Percentiles rank a stretch among this genome's conserved stretches.
These are phyloP conservation scores for Prunus dulcis DNA, from an alignment of 306 rosid species.

Conservation along the genomic window DNA sequence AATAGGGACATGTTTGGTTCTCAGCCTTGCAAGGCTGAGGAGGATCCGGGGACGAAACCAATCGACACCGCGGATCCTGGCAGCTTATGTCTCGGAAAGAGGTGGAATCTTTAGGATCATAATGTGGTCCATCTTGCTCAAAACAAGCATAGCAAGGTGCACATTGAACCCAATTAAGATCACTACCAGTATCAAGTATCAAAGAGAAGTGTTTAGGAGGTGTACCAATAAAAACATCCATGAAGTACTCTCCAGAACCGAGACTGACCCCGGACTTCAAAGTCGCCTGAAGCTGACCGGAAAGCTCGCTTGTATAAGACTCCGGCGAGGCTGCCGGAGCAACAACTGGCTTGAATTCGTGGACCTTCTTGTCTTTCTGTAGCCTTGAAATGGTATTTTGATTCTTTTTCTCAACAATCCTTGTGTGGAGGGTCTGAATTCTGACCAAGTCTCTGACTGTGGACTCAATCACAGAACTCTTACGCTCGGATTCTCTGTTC, in stretches of 20 bases:
- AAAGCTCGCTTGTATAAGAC: slow-evolving; percentile 25
- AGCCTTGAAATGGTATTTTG: slow-evolving; percentile 70
- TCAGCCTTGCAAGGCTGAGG: slow-evolving; percentile 71
- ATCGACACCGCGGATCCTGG: slow-evolving; percentile 54
- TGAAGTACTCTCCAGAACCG: slow-evolving; percentile 97
- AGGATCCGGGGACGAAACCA: slow-evolving; percentile 88
- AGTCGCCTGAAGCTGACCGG: slow-evolving; percentile 79
- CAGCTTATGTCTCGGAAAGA: slow-evolving; percentile 75
- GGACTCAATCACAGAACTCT: slow-evolving; percentile 45
- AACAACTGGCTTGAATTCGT: slow-evolving; percentile 1
- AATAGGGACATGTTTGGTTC: slow-evolving; percentile 79
- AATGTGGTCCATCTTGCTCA: slow-evolving; percentile 77
- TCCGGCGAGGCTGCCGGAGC: slow-evolving; percentile 50
- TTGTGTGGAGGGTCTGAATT: slow-evolving; percentile 73
- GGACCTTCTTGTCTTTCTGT: slow-evolving; percentile 24
- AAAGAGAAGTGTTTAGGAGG: slow-evolving; percentile 88
- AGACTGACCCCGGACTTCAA: slow-evolving; percentile 90
- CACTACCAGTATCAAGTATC: slow-evolving; percentile 96
- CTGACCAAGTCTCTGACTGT: slow-evolving; percentile 60
- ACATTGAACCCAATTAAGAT: slow-evolving; percentile 97
- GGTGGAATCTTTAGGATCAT: slow-evolving; percentile 74
- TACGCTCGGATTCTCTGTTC: slow-evolving; percentile 35
- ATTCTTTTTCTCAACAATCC: slow-evolving; percentile 75
- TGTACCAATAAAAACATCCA: slow-evolving; percentile 92
- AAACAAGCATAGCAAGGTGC: slow-evolving; percentile 88